Conservation (phyloP, 2,329 filamentous ascomycete genomes). For the Penicillium sp. region DNA sequence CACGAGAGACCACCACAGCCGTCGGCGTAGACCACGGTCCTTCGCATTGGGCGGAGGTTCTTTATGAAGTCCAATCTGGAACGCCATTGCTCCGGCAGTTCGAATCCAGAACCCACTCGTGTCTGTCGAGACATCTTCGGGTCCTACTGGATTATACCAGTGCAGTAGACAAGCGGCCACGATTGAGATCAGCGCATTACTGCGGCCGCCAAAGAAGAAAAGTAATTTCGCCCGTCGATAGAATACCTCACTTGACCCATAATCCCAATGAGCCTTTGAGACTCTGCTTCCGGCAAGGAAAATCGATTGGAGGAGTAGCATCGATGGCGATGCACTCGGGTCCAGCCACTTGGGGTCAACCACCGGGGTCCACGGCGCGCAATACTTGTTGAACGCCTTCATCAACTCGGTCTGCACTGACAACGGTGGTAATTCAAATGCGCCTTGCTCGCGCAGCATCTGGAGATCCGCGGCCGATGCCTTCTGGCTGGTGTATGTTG, state of each 20-base stretch:
- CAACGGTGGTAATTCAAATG: constrained; percentile 25
- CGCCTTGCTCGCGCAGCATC: constrained; percentile 28
- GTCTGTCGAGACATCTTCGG: constrained; percentile 43
- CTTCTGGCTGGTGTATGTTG: constrained; percentile 23
- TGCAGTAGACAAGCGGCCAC: constrained; percentile 43
- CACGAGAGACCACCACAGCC: constrained; percentile 50
- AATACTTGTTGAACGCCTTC: constrained; percentile 44
- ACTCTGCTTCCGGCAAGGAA: constrained; percentile 47
- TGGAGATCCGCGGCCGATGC: constrained; percentile 23
- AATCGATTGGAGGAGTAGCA: constrained; percentile 37
- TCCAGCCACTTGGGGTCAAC: constrained; percentile 44
- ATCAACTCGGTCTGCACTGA: constrained; percentile 39
- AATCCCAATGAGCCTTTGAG: constrained; percentile 29
- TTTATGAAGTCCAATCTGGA: constrained; percentile 46
- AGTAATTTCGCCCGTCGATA: constrained; percentile 37
- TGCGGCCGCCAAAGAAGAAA: constrained; percentile 36
- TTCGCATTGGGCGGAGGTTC: constrained; percentile 37
- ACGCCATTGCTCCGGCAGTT: constrained; percentile 44
- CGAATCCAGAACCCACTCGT: constrained; percentile 48
- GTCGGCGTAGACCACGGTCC: constrained; percentile 40
- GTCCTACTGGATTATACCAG: constrained; percentile 48
- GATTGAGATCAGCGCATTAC: constrained; percentile 44
- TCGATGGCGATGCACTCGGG: constrained; percentile 30
- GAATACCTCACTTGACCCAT: constrained; percentile 35
- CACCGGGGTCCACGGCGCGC: constrained; percentile 46